These are phyloP conservation scores for Aspergillus fumigatiaffinis DNA, from an alignment of 2,329 filamentous ascomycete species.

Conservation along the genomic window DNA sequence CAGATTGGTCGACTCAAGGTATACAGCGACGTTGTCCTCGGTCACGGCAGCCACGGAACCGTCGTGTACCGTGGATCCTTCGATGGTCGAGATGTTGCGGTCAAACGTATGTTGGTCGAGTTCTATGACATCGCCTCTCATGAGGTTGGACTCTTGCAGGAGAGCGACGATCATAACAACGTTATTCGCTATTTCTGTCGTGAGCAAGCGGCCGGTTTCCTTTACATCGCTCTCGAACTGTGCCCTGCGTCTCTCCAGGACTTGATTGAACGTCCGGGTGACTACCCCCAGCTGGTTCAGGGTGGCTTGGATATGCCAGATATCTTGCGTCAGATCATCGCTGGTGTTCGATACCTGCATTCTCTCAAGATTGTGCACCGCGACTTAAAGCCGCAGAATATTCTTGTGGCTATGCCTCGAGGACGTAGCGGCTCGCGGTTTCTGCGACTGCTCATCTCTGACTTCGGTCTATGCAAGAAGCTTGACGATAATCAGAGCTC, in stretches of 20 bases:
- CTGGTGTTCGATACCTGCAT: constrained; percentile 84
- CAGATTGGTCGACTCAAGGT: constrained; percentile 60
- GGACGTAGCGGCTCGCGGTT: constrained; percentile 50
- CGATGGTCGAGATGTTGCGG: constrained; percentile 86
- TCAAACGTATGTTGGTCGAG: constrained; percentile 94
- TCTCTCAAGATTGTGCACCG: constrained; percentile 91
- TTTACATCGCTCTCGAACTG: constrained; percentile 93
- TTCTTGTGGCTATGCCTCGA: constrained; percentile 70
- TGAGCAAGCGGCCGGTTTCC: constrained; percentile 79
- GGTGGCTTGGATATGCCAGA: constrained; percentile 68
- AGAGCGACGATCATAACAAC: constrained; percentile 94
- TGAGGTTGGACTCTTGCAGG: constrained; percentile 82
- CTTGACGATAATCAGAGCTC: constrained; percentile 91
- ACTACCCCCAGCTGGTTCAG: constrained; percentile 63
- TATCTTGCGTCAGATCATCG: constrained; percentile 83
- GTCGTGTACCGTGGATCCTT: constrained; percentile 93
- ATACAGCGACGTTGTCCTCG: constrained; percentile 57
- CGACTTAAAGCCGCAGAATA: constrained; percentile 96
- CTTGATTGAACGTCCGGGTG: constrained; percentile 71
- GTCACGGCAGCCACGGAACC: constrained; percentile 90
- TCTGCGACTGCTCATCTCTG: constrained; percentile 88
- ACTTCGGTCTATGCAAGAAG: constrained; percentile 97
- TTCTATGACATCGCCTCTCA: constrained; percentile 95
- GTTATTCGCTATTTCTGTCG: constrained; percentile 96
- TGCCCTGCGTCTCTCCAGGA: constrained; percentile 93